Evolutionary conservation across 1,284 basidiomycete genomes (phyloP), one percentile per base, ranked within the genome.

Genomic region (Anthracocystis walkeri): DNA sequence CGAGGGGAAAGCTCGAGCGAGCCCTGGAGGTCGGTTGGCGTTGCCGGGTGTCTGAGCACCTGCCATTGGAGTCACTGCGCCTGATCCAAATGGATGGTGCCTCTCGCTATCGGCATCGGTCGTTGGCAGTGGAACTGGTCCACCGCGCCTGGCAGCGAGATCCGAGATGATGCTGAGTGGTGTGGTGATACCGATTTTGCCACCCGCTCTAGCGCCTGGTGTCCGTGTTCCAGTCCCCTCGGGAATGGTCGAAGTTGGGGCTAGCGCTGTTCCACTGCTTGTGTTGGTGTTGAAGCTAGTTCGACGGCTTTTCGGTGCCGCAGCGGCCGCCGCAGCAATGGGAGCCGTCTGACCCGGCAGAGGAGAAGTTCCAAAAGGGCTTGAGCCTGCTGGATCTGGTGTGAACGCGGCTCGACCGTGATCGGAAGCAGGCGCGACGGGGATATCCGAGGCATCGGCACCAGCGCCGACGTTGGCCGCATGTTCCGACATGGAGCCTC

Each of bases 141-240:
- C 72, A 12, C 66, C 65, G 12, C 75, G 77, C 55, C 82, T 83
- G 40, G 81, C 81, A 25, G 81, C 80, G 54, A 84, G 58, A 55
- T 84, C 83, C n/a, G 80, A 82, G 40, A 84, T 84, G 79, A 84
- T 84, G 69, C 83, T 84, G 51, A 83, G 58, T 0, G 81, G 80
- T 6, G 61, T 69, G 18, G 80, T 61, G 53, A 78, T 76, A n/a
- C 78, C 79, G 21, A 77, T 64, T 52, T 74, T 80, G 31, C 79
- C 79, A 16, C 64, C 75, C 5, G 65, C 78, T 38, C 52, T 53
- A 33, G 71, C 78, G 27, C 80, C 79, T 27, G 80, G 79, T n/a
- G 77, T 75, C 25, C 72, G 57, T 8, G 73, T 71, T 7, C 76
- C 73, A 0, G 65, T 53, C 1, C 70, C 72, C 25, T 77, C 79